phyloP scores from a whole-genome alignment of 2,329 filamentous ascomycete species.

The Drechslera avenae region DNA sequence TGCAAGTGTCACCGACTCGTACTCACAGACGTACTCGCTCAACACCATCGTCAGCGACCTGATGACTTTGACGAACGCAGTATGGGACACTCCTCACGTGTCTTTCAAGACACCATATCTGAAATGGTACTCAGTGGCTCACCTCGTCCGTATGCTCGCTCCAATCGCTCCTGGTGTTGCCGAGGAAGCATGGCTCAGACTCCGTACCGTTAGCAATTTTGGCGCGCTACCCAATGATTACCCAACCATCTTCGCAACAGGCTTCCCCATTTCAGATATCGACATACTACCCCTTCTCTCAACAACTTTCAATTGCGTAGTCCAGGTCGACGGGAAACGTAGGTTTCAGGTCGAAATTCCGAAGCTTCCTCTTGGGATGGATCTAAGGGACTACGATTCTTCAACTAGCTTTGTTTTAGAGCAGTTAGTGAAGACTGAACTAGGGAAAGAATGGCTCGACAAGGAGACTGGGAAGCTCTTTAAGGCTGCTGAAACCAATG shows the following conservation, averaged over 20 bases:
- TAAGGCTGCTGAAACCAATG: constrained; percentile 19
- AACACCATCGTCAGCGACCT: constrained; percentile 85
- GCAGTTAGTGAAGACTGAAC: constrained; percentile 64
- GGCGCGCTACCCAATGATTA: not conserved
- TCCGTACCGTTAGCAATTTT: constrained; percentile 45
- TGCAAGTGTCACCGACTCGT: constrained; percentile 68
- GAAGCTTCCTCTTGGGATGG: constrained; percentile 48
- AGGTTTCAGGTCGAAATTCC: constrained; percentile 70
- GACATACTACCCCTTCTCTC: constrained; percentile 61
- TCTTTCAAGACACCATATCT: constrained; percentile 52
- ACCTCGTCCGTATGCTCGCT: constrained; percentile 73
- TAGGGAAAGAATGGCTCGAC: constrained; percentile 62
- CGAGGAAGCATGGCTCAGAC: constrained; percentile 76
- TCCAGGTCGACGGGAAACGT: constrained; percentile 82
- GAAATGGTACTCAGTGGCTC: constrained; percentile 56
- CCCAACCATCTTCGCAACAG: constrained; percentile 51
- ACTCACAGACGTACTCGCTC: constrained; percentile 73
- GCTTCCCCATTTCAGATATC: constrained; percentile 61
- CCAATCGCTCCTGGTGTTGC: constrained; percentile 81
- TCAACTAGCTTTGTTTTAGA: constrained; percentile 65
- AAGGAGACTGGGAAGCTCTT: constrained; percentile 42
- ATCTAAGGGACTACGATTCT: constrained; percentile 30
- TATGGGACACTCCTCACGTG: constrained; percentile 33
- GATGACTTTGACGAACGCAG: constrained; percentile 76
- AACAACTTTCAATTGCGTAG: constrained; percentile 63